Evolutionary conservation across 805 yeast genomes (phyloP).

Genomic region (Pichia pseudocactophila): DNA sequence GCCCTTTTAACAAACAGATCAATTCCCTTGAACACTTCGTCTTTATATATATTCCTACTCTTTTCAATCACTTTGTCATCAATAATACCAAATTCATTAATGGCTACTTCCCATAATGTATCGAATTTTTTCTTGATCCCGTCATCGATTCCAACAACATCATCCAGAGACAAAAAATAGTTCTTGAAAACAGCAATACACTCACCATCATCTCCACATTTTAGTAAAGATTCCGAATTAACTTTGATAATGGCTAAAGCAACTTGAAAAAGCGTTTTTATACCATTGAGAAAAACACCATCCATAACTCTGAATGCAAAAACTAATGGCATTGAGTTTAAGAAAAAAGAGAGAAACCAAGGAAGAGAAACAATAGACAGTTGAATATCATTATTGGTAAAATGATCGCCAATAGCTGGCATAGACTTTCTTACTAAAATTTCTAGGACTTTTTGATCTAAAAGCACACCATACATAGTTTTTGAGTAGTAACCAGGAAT

Average conservation of each 20-base stretch:
- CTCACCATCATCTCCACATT: constrained; percentile 84
- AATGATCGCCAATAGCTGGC: constrained; percentile 84
- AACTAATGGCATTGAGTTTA: constrained; percentile 89
- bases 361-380: constrained; percentile 89
- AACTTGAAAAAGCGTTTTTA: constrained; percentile 82
- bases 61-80: constrained; percentile 65
- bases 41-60: constrained; percentile 62
- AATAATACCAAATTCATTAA: constrained; percentile 77
- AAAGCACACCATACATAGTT: constrained; percentile 93
- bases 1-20: constrained; percentile 88
- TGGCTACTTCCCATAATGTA: constrained; percentile 82
- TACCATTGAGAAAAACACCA: constrained; percentile 82
- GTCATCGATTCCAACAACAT: constrained; percentile 53
- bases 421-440: constrained; percentile 78
- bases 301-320: constrained; percentile 90
- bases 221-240: constrained; percentile 75
- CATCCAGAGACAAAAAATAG: constrained; percentile 70
- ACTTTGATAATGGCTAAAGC: constrained; percentile 84
- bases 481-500: constrained; percentile 95
- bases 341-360: constrained; percentile 87
- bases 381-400: constrained; percentile 73
- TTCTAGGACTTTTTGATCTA: constrained; percentile 93
- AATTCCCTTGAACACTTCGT: constrained; percentile 74
- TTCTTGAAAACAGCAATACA: constrained; percentile 79
- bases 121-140: constrained; percentile 77